phyloP scores from a whole-genome alignment of 306 rosid species.

The Trichosanthes truncata region DNA sequence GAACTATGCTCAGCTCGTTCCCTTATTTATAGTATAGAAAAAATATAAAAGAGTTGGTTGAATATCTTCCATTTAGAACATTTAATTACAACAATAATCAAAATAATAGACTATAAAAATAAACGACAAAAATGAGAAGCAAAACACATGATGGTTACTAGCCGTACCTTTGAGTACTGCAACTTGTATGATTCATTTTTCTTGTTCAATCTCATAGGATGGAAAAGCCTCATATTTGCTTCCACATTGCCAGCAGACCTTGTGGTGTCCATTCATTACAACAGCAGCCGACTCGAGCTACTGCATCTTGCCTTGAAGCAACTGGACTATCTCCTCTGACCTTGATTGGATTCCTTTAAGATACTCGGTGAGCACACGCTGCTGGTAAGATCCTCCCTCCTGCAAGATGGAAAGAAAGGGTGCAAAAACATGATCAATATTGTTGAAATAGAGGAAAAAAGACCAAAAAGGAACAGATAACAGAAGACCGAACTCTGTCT shows the following conservation, averaged over 20 bases:
- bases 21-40: background rate
- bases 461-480: background rate
- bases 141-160: background rate
- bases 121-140: background rate
- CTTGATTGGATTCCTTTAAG: constrained; percentile 75
- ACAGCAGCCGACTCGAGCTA: background rate
- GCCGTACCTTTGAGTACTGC: background rate
- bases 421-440: background rate
- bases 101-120: background rate
- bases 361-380: constrained; percentile 66
- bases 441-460: constrained; percentile 2
- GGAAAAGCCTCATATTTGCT: background rate
- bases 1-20: no score
- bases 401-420: constrained; percentile 1
- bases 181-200: background rate
- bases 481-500: constrained; percentile 19
- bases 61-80: background rate
- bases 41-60: background rate
- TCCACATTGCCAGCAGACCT: background rate
- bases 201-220: background rate
- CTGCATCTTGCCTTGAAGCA: constrained; percentile 44
- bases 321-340: constrained; percentile 54
- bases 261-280: background rate
- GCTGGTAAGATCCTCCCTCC: constrained; percentile 97
- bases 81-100: background rate